Percentiles rank a stretch among this genome's conserved stretches.
Evolutionary conservation across 2,329 filamentous ascomycete species (phyloP).

Genomic region (Epichloe glyceriae): DNA sequence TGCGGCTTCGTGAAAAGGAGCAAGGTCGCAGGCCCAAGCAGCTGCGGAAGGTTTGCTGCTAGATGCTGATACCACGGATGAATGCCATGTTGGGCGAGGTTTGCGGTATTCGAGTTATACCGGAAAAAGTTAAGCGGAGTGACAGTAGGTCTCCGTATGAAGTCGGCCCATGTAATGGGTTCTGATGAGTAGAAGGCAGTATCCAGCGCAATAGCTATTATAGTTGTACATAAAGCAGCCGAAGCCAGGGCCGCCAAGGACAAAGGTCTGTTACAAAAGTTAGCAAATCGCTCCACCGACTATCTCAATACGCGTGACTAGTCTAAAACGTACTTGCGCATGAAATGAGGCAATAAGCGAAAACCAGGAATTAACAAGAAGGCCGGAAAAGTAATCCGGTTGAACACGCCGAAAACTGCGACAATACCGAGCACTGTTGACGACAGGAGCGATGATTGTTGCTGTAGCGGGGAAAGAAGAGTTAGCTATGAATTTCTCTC

Average conservation of each 20-base stretch:
- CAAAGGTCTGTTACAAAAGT: slow-evolving; percentile 31
- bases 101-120: slow-evolving; percentile 59
- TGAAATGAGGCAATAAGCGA: slow-evolving; percentile 73
- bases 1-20: slow-evolving; percentile 47
- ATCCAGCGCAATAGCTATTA: slow-evolving; percentile 67
- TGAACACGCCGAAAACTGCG: slow-evolving; percentile 78
- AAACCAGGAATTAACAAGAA: slow-evolving; percentile 78
- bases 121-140: slow-evolving; percentile 66
- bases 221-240: slow-evolving; percentile 53
- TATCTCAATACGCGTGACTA: not conserved
- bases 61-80: slow-evolving; percentile 71
- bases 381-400: slow-evolving; percentile 92
- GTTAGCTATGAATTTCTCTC: slow-evolving; percentile 14
- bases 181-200: slow-evolving; percentile 66
- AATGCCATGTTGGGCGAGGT: slow-evolving; percentile 62
- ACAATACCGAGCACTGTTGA: slow-evolving; percentile 70
- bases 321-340: slow-evolving; percentile 50
- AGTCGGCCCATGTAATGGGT: slow-evolving; percentile 49
- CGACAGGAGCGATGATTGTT: slow-evolving; percentile 62
- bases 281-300: slow-evolving; percentile 5
- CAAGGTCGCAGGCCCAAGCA: slow-evolving; percentile 56
- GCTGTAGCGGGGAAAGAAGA: slow-evolving; percentile 27
- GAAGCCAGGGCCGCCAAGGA: slow-evolving; percentile 50
- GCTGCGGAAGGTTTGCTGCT: slow-evolving; percentile 53
- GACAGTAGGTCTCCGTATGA: slow-evolving; percentile 54